phyloP scores from a whole-genome alignment of 1,139 yeast genomes.

The Geotrichum bryndzae region DNA sequence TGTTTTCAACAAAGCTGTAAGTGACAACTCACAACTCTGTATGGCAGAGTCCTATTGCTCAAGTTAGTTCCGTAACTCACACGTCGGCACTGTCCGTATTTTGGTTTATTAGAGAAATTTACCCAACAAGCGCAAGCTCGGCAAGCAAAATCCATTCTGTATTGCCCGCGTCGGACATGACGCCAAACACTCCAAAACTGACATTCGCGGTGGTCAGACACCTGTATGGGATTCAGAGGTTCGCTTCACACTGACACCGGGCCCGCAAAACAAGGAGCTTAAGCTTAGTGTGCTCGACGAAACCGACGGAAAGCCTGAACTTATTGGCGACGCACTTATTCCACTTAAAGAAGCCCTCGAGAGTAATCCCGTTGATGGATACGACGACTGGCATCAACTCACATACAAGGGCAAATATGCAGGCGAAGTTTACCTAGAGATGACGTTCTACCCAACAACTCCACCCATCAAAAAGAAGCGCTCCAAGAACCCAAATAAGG shows the following conservation, averaged over 20 bases:
- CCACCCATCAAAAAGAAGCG: not conserved
- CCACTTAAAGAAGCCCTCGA: constrained; percentile 66
- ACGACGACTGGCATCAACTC: constrained; percentile 79
- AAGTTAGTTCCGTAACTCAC: not conserved
- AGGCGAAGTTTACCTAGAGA: constrained; percentile 82
- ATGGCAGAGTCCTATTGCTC: not conserved
- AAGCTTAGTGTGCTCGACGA: constrained; percentile 79
- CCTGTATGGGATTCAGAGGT: constrained; percentile 82
- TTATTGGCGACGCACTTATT: constrained; percentile 76
- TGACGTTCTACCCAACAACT: constrained; percentile 71
- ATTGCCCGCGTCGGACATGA: constrained; percentile 74
- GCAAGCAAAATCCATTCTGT: constrained; percentile 85
- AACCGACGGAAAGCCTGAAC: constrained; percentile 76
- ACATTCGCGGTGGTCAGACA: constrained; percentile 82
- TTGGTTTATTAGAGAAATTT: constrained; percentile 43
- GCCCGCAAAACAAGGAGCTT: constrained; percentile 44
- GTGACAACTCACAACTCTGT: constrained; percentile 18
- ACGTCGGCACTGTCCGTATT: not conserved
- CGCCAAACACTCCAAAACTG: constrained; percentile 67
- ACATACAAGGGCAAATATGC: constrained; percentile 68
- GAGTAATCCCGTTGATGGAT: constrained; percentile 63
- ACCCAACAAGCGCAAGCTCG: constrained; percentile 74
- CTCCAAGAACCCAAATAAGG: not conserved
- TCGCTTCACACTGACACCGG: constrained; percentile 55
- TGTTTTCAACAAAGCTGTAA: constrained; percentile 37